These are phyloP conservation scores for Penicillium bovifimosum DNA, from an alignment of 495 filamentous ascomycete species.

Conservation along the genomic window DNA sequence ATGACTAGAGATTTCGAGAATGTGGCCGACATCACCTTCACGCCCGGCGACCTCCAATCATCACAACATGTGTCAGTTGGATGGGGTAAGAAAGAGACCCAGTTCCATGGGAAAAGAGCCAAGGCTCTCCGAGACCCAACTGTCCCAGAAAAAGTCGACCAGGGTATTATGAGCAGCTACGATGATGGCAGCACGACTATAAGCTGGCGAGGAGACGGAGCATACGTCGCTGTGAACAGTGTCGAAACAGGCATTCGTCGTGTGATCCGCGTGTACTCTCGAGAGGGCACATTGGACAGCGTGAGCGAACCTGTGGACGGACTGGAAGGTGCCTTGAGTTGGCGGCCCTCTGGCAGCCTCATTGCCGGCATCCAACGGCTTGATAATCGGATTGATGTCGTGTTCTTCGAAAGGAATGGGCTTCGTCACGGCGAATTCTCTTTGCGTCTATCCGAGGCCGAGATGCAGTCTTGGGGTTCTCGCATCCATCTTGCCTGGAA, in stretches of 20 bases:
- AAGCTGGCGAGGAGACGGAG: conserved; percentile 92
- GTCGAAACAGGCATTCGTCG: conserved; percentile 62
- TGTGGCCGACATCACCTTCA: conserved; percentile 65
- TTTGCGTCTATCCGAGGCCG: conserved; percentile 58
- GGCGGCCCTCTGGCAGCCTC: conserved; percentile 85
- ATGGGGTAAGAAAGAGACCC: conserved; percentile 97
- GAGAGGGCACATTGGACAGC: conserved; percentile 84
- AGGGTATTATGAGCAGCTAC: conserved; percentile 63
- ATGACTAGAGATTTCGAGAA: conserved; percentile 92
- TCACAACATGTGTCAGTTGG: conserved; percentile 97
- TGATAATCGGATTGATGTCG: conserved; percentile 65
- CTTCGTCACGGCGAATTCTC: conserved; percentile 89
- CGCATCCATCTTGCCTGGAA: conserved; percentile 77
- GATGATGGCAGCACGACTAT: conserved; percentile 70
- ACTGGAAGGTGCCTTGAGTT: conserved; percentile 79
- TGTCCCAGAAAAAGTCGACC: conserved; percentile 86
- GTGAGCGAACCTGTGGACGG: conserved; percentile 91
- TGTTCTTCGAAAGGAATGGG: conserved; percentile 96
- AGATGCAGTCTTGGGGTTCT: conserved; percentile 48
- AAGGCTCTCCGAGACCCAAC: conserved; percentile 89
- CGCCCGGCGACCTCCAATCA: conserved; percentile 68
- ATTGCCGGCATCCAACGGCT: conserved; percentile 77
- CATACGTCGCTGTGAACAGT: conserved; percentile 80
- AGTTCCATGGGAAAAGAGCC: conserved; percentile 91
- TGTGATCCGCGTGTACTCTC: conserved; percentile 79